A percentile compares a stretch with the other conserved stretches of the same genome.
Conservation (phyloP, 2,329 filamentous ascomycete genomes). For the Fusarium tupiense region DNA sequence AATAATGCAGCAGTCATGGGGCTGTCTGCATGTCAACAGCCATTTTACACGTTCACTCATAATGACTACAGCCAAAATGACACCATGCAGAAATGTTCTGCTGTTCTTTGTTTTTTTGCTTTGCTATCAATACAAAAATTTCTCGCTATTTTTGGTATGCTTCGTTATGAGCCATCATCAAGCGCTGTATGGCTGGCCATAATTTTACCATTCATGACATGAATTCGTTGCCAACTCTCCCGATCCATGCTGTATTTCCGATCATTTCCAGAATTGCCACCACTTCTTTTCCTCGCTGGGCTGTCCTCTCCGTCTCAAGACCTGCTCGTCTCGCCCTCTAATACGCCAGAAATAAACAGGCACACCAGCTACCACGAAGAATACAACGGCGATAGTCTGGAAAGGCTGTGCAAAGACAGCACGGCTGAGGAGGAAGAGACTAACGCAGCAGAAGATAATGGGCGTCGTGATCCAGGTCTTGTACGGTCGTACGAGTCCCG, state of each 20-base stretch:
- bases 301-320: constrained; percentile 52
- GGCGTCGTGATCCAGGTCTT: constrained; percentile 97
- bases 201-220: constrained; percentile 6
- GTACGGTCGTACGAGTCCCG: constrained; percentile 88
- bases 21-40: neutral
- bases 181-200: neutral
- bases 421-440: constrained; percentile 86
- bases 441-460: constrained; percentile 98
- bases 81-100: neutral
- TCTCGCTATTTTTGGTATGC: constrained; percentile 13
- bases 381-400: constrained; percentile 87
- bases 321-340: constrained; percentile 66
- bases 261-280: constrained; percentile 70
- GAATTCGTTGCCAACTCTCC: neutral
- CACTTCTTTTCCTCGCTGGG: constrained; percentile 51
- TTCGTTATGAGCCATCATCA: constrained; percentile 19
- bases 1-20: neutral
- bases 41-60: neutral
- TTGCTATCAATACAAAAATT: constrained; percentile 21
- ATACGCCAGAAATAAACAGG: constrained; percentile 92
- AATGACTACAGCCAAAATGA: neutral
- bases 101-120: constrained; percentile 2
- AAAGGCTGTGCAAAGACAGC: constrained; percentile 91
- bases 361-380: constrained; percentile 83
- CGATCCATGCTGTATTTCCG: neutral